Evolutionary conservation across 2,329 filamentous ascomycete species (phyloP), one percentile per base, ranked within the genome.

Genomic region (Triangularia verruculosa): DNA sequence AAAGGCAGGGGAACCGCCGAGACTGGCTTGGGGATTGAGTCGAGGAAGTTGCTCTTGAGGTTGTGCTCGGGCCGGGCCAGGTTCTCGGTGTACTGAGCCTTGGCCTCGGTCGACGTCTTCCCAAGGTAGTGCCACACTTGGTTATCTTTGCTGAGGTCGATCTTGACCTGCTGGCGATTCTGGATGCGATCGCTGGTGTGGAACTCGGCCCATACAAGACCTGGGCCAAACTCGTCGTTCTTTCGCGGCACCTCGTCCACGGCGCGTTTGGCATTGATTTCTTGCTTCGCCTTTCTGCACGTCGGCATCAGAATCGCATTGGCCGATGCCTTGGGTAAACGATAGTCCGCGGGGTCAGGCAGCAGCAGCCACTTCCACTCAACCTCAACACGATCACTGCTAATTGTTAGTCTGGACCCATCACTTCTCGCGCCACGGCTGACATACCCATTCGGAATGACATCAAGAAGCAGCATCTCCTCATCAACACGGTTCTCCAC

Each of bases 101-200:
- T 93, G 61, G 92, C 90, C 72, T 98, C 94, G 6, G 94, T 97
- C 22, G 94, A 98, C 20, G 84, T 86, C 74, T 87, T 87, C 30
- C 92, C 92, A 65, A 99, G 83, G 74, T 97, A 98, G 78, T 92
- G 86, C 92, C 93, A 98, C 17, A 97, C 76, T 73, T 91, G 89
- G 66, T 94, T 85, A 15, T 88, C 82, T 73, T 90, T 91, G 65
- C 77, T 77, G 8, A 97, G 76, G 72, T 96, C 87, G 63, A 96
- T 80, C 76, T 88, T 90, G 72, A 82, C 83, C 74, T 91, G 87
- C 61, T 79, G 80, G 66, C 80, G 80, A 70, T 89, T 90, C 66
- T 67, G 67, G 64, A 70, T 73, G 59, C 82, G 78, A 51, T 84
- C 81, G 69, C 84, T 82, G 57, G 83, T 84, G 71, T 91, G 84